Base-by-base conservation (phyloP, 192 early-diverging fungal genomes). In the Fimicolochytrium jonesii region DNA sequence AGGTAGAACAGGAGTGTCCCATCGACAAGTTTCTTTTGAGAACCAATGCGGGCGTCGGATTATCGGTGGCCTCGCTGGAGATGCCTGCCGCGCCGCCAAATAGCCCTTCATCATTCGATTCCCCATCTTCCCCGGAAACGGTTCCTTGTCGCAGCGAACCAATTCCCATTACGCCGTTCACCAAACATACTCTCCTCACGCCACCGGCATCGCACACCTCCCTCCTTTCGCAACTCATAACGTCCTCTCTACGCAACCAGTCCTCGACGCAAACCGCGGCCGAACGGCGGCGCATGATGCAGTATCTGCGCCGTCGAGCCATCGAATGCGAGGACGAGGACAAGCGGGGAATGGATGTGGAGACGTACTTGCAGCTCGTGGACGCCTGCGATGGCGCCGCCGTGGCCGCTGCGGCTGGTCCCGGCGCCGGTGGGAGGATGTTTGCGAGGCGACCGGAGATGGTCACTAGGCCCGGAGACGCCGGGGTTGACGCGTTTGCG, bases 261-360 rank as follows among this genome's bases (percentile, higher is more conserved):
- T 45, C 48, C 45, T 11, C n/a, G 44, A 15, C 13, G 2, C 13
- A 48, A 50, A 47, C 35, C 17, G 59, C 59, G 11, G 46, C 46
- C 22, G 32, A 23, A 5, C 44, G 59, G 2, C 45, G 59, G 4
- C 43, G 47, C 18, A 50, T 49, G 59, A 18, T 50, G 43, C 46
- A 34, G 2, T 36, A 36, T 7, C 17, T 61, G 32, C 59, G 59
- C 10, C 59, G 59, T 7, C 44, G 46, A 34, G 59, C 45, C 3
- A 47, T 61, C 15, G 59, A 61, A 22, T 26, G 17, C 17, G 59
- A 60, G 32, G 44, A 45, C 6, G 44, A 61, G 34, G 26, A 31
- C 46, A 50, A 49, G 20, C 59, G 59, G 1, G 59, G 59, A 0
- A 49, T 61, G 59, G 47, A 61, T 39, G 59, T 61, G 2, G 59